Percentiles rank a stretch among this genome's conserved stretches.
phyloP scores from a whole-genome alignment of 192 early-diverging fungal genomes.

The Gigaspora rosea region DNA sequence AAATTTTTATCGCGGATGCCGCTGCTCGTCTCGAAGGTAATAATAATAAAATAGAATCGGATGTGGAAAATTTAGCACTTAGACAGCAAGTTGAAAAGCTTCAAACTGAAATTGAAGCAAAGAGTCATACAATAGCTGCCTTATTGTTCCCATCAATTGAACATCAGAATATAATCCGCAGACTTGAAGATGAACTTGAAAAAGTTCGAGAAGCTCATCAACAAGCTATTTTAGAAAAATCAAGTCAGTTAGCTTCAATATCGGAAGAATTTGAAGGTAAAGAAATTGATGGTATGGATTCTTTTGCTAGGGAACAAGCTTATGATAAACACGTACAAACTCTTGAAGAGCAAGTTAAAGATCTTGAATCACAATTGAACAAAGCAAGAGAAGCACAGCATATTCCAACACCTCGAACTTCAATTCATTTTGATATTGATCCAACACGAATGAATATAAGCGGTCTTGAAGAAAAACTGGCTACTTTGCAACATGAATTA shows the following conservation, averaged over 20 bases:
- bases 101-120: conserved; percentile 22
- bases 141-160: conserved; percentile 15
- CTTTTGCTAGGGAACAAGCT: neutral
- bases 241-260: neutral
- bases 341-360: conserved; percentile 12
- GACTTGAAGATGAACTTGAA: conserved; percentile 19
- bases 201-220: conserved; percentile 21
- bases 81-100: conserved; percentile 10
- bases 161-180: neutral
- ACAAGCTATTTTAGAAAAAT: neutral
- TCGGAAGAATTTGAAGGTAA: neutral
- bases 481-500: conserved; percentile 13
- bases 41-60: neutral
- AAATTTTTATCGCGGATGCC: conserved; percentile 3
- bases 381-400: conserved; percentile 6
- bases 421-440: neutral
- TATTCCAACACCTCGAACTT: conserved; percentile 8
- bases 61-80: conserved; percentile 3
- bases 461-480: conserved; percentile 2
- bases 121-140: conserved; percentile 27
- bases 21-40: conserved; percentile 14
- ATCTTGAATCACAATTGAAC: conserved; percentile 23
- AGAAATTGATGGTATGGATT: neutral
- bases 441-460: conserved; percentile 4
- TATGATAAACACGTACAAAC: conserved; percentile 1